phyloP scores from a whole-genome alignment of 2,329 filamentous ascomycete species.

The Aspergillus sp. region DNA sequence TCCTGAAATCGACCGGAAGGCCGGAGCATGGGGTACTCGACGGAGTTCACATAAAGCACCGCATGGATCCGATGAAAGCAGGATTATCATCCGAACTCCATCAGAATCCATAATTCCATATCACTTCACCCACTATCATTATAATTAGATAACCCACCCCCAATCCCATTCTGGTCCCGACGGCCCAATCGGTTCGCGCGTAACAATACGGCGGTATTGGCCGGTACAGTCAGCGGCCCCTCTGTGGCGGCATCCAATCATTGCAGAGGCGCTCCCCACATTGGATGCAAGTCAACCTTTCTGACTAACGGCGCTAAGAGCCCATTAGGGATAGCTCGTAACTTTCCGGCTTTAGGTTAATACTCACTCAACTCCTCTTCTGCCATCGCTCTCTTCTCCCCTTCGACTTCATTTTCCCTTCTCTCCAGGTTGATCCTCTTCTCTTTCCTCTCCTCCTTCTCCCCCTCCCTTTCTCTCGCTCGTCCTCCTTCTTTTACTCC shows the following conservation, averaged over 20 bases:
- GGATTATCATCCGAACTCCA: background rate
- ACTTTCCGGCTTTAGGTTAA: background rate
- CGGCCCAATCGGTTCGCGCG: background rate
- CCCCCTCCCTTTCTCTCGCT: slow-evolving; percentile 11
- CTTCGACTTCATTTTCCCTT: slow-evolving; percentile 19
- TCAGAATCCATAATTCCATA: too few species aligned
- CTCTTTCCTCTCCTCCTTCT: slow-evolving; percentile 8
- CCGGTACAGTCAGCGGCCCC: background rate
- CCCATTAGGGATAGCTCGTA: background rate
- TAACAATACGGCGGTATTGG: background rate
- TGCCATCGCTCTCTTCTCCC: slow-evolving; percentile 11
- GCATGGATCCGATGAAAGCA: background rate
- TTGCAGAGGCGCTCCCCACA: background rate
- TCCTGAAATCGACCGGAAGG: too few species aligned
- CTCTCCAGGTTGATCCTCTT: slow-evolving; percentile 13
- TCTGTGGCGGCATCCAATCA: background rate
- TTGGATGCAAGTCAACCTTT: background rate
- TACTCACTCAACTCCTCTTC: slow-evolving; percentile 9
- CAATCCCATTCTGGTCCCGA: background rate
- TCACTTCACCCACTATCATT: too few species aligned
- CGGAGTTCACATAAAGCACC: background rate
- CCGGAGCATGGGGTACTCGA: too few species aligned
- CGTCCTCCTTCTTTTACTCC: slow-evolving; percentile 12
- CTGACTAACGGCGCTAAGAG: background rate
- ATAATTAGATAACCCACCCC: background rate